Base-by-base conservation (phyloP, 2,329 filamentous ascomycete species). In the Phialocephala subalpina region DNA sequence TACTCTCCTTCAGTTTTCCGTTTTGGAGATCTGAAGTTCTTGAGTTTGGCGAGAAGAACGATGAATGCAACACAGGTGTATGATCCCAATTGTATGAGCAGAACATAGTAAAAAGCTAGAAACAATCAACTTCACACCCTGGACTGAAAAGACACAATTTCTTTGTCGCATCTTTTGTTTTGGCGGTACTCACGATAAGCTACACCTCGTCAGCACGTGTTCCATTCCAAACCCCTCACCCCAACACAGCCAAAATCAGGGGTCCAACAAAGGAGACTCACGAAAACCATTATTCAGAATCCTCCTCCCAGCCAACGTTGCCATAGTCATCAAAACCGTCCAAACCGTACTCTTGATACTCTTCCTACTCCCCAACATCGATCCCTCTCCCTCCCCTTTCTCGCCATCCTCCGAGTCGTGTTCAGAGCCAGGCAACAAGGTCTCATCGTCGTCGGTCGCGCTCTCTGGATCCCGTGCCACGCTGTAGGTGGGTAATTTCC, bases 201-300 rank as follows among this genome's bases (percentile, higher is more conserved):
- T 72, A 55, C 45, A 29, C 16, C 20, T 49, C 36, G 59, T 67
- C 35, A 67, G 66, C 64, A 65, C 33, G 52, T 60, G 45, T 55
- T 45, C 25, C 58, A 57, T 55, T 60, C 29, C 29, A 42, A 27
- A 2, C 20, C 33, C 38, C n/a, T 29, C 25, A 22, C 29, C 12
- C 42, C 14, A 27, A 45, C 35, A 61, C 1, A 18, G 11, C 20
- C 6, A 20, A 49, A 25, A 22, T n/a, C 45, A 49, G 45, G 45
- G 45, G 45, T 40, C 16, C 16, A 20, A 57, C 6, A 20, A 57
- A 12, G 27, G 20, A 55, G 40, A 72, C 73, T 69, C 66, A 75
- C 73, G 67, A 73, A 74, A 74, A 55, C 62, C 64, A 52, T 58
- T 64, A 12, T 64, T 72, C 62, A 75, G 65, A 16, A 74, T 25